These are phyloP conservation scores for Crithidia mellificae DNA, from an alignment of 208 protist species.

Conservation along the genomic window DNA sequence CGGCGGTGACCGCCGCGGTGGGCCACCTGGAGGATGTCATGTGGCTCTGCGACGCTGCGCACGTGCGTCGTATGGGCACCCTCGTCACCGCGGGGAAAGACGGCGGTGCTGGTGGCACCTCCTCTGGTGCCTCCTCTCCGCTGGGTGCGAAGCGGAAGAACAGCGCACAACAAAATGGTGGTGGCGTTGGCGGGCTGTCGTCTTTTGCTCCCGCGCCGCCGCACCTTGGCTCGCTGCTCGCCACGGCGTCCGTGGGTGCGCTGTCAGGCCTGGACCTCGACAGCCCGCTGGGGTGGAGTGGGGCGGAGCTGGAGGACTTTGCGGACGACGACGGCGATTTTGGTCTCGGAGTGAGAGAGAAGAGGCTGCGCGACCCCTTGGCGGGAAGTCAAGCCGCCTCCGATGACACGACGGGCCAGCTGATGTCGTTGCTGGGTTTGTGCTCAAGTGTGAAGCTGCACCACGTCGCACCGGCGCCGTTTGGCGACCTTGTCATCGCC, in stretches of 20 bases:
- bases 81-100: slow-evolving; percentile 21
- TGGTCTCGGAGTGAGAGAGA: not conserved
- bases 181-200: slow-evolving; percentile 1
- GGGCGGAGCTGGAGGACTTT: slow-evolving; percentile 30
- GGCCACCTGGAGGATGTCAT: slow-evolving; percentile 29
- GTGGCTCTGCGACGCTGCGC: slow-evolving; percentile 23
- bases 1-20: not conserved
- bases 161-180: not conserved
- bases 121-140: slow-evolving; percentile 1
- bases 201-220: not conserved
- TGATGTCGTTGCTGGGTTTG: slow-evolving; percentile 29
- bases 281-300: slow-evolving; percentile 19
- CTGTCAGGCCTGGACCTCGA: slow-evolving; percentile 25
- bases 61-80: slow-evolving; percentile 34
- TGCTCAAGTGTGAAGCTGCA: slow-evolving; percentile 33
- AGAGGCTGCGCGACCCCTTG: not conserved
- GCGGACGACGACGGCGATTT: not conserved
- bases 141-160: not conserved
- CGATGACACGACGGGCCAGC: slow-evolving; percentile 16
- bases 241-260: slow-evolving; percentile 19
- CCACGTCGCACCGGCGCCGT: slow-evolving; percentile 24
- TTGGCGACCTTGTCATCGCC: slow-evolving; percentile 32
- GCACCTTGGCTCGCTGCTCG: slow-evolving; percentile 21
- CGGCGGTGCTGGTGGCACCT: no score
- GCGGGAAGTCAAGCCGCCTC: not conserved